phyloP scores from a whole-genome alignment of 2,329 filamentous ascomycete genomes.

The Thielaviopsis euricoi region DNA sequence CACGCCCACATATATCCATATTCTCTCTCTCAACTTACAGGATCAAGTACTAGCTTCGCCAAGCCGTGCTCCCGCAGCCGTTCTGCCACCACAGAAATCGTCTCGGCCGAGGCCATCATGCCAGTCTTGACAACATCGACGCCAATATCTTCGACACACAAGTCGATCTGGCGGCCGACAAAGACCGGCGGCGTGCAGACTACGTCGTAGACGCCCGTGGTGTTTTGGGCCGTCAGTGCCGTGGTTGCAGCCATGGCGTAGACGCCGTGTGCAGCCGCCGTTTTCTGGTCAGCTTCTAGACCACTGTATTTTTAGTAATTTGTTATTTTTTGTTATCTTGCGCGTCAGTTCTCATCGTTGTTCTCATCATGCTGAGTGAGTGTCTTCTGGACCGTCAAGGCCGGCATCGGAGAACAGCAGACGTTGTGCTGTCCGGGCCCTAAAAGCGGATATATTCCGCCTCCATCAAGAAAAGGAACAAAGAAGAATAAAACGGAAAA shows the following conservation, averaged over 20 bases:
- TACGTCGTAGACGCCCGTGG: slow-evolving; percentile 64
- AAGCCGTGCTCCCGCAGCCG: slow-evolving; percentile 15
- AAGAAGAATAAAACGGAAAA: slow-evolving; percentile 7
- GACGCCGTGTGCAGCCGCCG: slow-evolving; percentile 77
- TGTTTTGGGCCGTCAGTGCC: slow-evolving; percentile 92
- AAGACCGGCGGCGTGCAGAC: slow-evolving; percentile 66
- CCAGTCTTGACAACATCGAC: slow-evolving; percentile 83
- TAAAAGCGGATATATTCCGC: too few relatives aligned
- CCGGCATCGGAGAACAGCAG: too few relatives aligned
- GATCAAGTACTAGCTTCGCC: slow-evolving; percentile 21
- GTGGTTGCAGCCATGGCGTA: slow-evolving; percentile 96
- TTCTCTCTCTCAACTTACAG: slow-evolving; percentile 16
- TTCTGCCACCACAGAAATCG: slow-evolving; percentile 21
- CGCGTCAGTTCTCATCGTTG: too few relatives aligned
- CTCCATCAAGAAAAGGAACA: neutral
- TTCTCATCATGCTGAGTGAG: too few relatives aligned
- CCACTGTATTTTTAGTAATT: slow-evolving; percentile 38
- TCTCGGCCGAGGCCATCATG: slow-evolving; percentile 24
- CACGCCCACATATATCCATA: neutral
- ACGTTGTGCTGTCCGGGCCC: neutral
- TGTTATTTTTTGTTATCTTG: neutral
- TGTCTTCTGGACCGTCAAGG: too few relatives aligned
- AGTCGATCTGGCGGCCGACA: slow-evolving; percentile 70
- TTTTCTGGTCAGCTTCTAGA: slow-evolving; percentile 90
- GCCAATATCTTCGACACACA: slow-evolving; percentile 67